Evolutionary conservation across 2,329 filamentous ascomycete genomes (phyloP).

Genomic region (Penicillium freii): DNA sequence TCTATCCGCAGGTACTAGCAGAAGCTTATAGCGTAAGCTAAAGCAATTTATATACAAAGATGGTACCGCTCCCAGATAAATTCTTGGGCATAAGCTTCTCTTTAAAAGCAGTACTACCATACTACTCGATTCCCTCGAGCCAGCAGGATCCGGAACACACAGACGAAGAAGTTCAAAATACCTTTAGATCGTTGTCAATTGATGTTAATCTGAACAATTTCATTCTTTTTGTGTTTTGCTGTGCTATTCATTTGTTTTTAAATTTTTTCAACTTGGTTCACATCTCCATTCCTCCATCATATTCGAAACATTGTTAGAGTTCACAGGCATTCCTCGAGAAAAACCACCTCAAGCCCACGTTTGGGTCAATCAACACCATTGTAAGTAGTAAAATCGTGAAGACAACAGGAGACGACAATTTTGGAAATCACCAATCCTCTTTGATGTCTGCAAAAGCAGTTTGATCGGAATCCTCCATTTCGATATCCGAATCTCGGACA

Average conservation of each 20-base stretch:
- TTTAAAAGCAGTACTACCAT: no score
- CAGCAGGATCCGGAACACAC: no score
- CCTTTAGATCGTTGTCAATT: no score
- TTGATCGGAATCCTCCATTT: not conserved
- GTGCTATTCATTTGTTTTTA: not conserved
- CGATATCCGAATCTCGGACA: conserved; percentile 7
- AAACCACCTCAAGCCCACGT: not conserved
- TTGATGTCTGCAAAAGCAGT: not conserved
- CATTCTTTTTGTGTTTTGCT: not conserved
- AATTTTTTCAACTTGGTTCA: not conserved
- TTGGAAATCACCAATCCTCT: not conserved
- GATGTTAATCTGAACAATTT: not conserved
- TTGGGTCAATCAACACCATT: not conserved
- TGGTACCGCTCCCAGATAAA: no score
- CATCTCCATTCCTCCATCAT: not conserved
- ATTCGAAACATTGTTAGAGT: not conserved
- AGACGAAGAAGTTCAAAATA: no score
- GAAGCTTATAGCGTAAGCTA: no score
- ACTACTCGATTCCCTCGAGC: no score
- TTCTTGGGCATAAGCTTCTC: no score
- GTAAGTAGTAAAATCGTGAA: not conserved
- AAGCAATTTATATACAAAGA: no score
- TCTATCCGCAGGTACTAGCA: no score
- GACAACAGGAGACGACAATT: not conserved
- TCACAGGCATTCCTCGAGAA: no score